Base-by-base conservation (phyloP, 2,329 filamentous ascomycete genomes). In the Volutella citrinella region DNA sequence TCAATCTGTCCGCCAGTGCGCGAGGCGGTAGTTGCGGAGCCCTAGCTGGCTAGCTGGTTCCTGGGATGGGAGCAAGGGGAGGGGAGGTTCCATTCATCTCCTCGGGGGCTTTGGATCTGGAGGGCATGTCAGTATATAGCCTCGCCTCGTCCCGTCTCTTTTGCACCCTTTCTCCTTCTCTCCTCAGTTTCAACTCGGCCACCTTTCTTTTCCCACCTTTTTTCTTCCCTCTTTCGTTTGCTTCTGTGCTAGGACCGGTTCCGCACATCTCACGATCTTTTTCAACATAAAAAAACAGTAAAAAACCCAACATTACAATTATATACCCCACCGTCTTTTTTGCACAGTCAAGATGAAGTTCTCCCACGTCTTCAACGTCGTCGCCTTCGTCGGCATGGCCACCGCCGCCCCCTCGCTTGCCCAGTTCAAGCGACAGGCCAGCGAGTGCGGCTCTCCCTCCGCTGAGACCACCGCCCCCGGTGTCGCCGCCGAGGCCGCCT, bases 331-430 rank as follows among this genome's bases (percentile, higher is more conserved):
- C n/a, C n/a, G 26, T 30, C 27, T 18, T 19, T 34, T 23, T 29
- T 27, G 18, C 29, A 34, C 14, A 23, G 14, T 18, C 40, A 56
- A 36, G 19, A 60, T 60, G 57, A 60, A 59, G 54, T 59, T 56
- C 52, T 37, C 54, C 42, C 46, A 45, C 29, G 37, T 60, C 32
- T 38, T 56, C 42, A 40, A 36, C 15, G 28, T 35, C 36, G 31
- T 48, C 28, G 52, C 51, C 43, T 39, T 63, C 22, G 48, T 54
- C 30, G 52, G 51, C 38, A 34, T 61, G 27, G 53, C 45, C 46
- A 43, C 32, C 38, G 61, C 60, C 24, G 42, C 39, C 22, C 55
- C 59, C 20, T 57, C 54, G 13, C 55, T n/a, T n/a, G n/a, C n/a
- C n/a, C n/a, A n/a, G n/a, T n/a, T n/a, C n/a, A n/a, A n/a, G n/a